Base-by-base conservation (phyloP, 176 grass and related monocot genomes). In the Melocanna baccifera region DNA sequence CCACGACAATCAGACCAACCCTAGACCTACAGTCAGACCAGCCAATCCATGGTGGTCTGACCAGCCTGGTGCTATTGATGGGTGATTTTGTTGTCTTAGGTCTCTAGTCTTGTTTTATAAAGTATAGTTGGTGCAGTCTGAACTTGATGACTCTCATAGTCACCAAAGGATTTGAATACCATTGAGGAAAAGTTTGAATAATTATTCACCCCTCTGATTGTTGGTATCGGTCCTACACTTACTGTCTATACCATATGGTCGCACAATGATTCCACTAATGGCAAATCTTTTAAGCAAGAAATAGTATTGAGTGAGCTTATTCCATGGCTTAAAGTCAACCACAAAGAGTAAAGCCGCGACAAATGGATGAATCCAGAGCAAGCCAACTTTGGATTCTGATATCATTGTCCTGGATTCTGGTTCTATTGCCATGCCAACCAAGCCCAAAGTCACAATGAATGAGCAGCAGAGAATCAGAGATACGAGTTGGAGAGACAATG, bases 351-450 rank as follows among this genome's bases (percentile, higher is more conserved):
- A 76, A 37, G 37, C 32, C 39, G 29, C 18, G 26, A 82, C 78
- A 82, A 59, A 61, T 12, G 22, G 63, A 69, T 40, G 71, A 50
- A 76, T 82, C 70, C 62, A 76, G 37, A 76, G 61, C 37, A 75
- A 81, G 9, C 14, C 71, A 59, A 73, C 78, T 58, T 76, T 50
- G 48, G 48, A 75, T 82, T 57, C 50, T 22, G 37, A 25, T 43
- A 81, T 48, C 39, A 69, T 50, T 76, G 71, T 26, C 62, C 28
- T 25, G 29, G 3, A 39, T 32, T 48, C 29, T 28, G 51, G 51
- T 46, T 2, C 41, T n/a, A 20, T 36, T 11, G 9, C 6, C 75
- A 71, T 71, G 28, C 52, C 40, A 67, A 87, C 63, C 32, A 76
- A 51, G 48, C 29, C 30, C 22, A 16, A 56, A 12, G 43, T 56